A percentile compares a stretch with the other conserved stretches of the same genome.
phyloP scores from a whole-genome alignment of 139 green algal species.

The Asterochloris erici region DNA sequence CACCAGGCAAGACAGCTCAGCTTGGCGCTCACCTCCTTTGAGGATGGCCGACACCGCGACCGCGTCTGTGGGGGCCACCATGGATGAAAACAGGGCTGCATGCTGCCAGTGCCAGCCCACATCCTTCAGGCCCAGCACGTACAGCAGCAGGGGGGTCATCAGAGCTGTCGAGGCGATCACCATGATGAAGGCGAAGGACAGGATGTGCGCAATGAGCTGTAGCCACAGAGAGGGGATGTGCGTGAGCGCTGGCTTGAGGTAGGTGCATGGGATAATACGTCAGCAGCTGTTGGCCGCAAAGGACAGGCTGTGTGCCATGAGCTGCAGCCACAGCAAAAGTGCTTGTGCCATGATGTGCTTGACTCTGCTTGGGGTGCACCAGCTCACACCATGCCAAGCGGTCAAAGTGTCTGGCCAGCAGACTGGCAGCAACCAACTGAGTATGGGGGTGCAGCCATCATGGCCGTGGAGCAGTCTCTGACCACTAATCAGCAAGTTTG shows the following conservation, averaged over 20 bases:
- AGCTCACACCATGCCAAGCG: no score
- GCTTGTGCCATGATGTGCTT: no score
- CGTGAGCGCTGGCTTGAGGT: no score
- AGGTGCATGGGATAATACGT: no score
- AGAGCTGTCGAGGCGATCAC: slow-evolving; percentile 47
- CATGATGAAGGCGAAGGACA: slow-evolving; percentile 74
- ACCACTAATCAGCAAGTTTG: not conserved
- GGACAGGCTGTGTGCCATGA: no score
- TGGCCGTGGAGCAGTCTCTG: not conserved
- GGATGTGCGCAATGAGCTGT: slow-evolving; percentile 49
- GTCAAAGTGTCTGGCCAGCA: no score
- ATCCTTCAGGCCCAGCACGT: slow-evolving; percentile 50
- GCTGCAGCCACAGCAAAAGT: no score
- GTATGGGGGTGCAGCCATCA: not conserved
- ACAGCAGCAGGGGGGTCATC: slow-evolving; percentile 76
- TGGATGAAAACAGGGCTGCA: slow-evolving; percentile 69
- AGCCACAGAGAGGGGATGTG: no score
- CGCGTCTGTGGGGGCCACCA: slow-evolving; percentile 77
- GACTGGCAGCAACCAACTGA: not conserved
- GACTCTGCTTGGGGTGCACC: no score
- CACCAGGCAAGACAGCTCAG: not conserved
- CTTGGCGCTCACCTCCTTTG: slow-evolving; percentile 22
- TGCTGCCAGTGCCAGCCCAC: slow-evolving; percentile 68
- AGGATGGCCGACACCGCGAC: slow-evolving; percentile 71
- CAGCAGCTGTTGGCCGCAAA: no score